Conservation (phyloP, 768 basidiomycete species). For the Naganishia friedmannii region DNA sequence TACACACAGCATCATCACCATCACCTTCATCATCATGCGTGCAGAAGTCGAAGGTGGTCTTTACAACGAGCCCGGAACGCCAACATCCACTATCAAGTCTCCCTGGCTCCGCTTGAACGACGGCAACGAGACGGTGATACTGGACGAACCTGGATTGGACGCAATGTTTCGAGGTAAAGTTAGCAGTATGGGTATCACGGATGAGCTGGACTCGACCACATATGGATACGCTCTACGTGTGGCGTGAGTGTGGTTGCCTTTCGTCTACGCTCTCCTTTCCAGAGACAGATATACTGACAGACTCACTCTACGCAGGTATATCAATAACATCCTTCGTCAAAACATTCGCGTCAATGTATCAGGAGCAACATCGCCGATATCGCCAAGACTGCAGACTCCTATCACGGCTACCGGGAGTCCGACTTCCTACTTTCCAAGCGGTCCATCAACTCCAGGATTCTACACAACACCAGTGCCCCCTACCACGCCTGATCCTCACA, state of each 20-base stretch:
- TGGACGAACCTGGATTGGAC: conserved; percentile 6
- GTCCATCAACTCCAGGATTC: conserved; percentile 9
- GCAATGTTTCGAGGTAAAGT: neutral
- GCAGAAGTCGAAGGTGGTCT: conserved; percentile 15
- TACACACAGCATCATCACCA: neutral
- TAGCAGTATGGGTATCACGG: conserved; percentile 17
- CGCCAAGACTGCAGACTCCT: conserved; percentile 29
- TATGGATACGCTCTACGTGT: conserved; percentile 46
- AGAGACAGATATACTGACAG: too few species aligned
- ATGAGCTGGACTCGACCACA: conserved; percentile 37
- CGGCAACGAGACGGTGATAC: neutral
- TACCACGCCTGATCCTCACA: neutral
- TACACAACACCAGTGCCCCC: neutral
- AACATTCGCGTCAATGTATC: conserved; percentile 11
- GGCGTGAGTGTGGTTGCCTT: conserved; percentile 39
- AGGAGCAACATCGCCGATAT: conserved; percentile 19
- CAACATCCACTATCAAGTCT: neutral
- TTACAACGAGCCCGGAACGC: conserved; percentile 2
- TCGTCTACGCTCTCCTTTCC: conserved; percentile 4
- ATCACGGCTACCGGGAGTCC: conserved; percentile 9
- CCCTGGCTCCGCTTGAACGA: conserved; percentile 18
- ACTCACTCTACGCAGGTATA: conserved; percentile 1
- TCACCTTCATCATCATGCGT: conserved; percentile 7
- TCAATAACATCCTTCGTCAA: conserved; percentile 32
- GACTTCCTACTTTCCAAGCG: conserved; percentile 19